Conservation (phyloP, 1,284 basidiomycete species). For the Papiliotrema terrestris region DNA sequence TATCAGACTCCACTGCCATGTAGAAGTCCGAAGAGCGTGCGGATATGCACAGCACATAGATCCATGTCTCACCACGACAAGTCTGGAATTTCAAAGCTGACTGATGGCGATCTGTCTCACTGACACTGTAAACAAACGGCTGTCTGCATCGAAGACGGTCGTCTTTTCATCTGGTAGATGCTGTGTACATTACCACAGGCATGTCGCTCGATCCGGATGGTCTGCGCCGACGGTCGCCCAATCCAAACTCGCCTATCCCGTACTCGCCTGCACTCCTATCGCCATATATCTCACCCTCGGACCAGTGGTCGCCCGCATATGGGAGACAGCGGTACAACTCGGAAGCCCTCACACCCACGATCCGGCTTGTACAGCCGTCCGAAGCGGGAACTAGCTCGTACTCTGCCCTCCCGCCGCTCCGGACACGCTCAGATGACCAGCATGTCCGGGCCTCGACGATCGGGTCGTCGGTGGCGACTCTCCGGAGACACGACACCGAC, state of each 20-base stretch:
- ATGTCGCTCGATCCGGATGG: constrained; percentile 13
- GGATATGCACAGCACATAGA: neutral
- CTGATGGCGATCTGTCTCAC: too few relatives aligned
- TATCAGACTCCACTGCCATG: too few relatives aligned
- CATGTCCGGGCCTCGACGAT: neutral
- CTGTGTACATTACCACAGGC: neutral
- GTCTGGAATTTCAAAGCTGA: too few relatives aligned
- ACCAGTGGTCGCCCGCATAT: neutral
- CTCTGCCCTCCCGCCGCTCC: constrained; percentile 2
- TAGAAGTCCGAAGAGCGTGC: too few relatives aligned
- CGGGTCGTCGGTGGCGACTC: constrained; percentile 1
- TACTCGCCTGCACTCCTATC: constrained; percentile 2
- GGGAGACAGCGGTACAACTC: neutral
- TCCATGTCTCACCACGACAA: neutral
- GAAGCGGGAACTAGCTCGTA: constrained; percentile 1
- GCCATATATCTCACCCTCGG: neutral
- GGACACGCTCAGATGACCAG: constrained; percentile 17
- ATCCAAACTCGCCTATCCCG: constrained; percentile 23
- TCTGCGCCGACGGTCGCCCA: constrained; percentile 23
- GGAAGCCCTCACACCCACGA: neutral
- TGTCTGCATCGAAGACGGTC: neutral
- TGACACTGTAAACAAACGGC: too few relatives aligned
- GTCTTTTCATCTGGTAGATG: neutral
- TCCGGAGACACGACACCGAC: constrained; percentile 18
- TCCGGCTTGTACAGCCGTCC: constrained; percentile 3